Base-by-base conservation (phyloP, 352 stramenopile species). In the Phytophthora vignae region DNA sequence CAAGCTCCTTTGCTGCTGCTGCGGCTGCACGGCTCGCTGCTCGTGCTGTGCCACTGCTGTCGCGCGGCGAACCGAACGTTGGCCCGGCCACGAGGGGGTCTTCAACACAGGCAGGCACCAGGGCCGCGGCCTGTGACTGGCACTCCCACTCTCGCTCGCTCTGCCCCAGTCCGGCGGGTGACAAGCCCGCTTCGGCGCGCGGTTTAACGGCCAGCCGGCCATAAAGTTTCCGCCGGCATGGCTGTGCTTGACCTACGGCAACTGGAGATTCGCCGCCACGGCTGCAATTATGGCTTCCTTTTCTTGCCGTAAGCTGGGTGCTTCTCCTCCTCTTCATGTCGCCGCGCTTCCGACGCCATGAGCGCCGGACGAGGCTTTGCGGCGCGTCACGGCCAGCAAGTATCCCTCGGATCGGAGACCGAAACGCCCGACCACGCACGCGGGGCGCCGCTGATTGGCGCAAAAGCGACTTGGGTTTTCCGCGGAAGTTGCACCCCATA, bases 401-500 rank as follows among this genome's bases (percentile, higher is more conserved):
- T 40, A 40, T 40, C 46, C 19, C n/a, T 4, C 46, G 33, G 58
- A 66, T 71, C 40, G 33, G 55, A 49, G 29, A n/a, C 29, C 27
- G 44, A 53, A 54, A 55, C 57, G 57, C 65, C 66, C 5, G 49
- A n/a, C 65, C 58, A 67, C 57, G 49, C 59, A 72, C 58, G 17
- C 48, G 54, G 49, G 3, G 15, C 5, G 11, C 2, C 36, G 14
- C 50, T 59, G 27, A 75, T 75, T 71, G 61, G 68, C 2, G 3
- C 19, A 71, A 71, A 71, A 31, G 21, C 42, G 31, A 48, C 40
- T 21, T 48, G 40, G 14, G 17, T 21, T 49, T 60, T 60, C 36
- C 44, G 15, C 48, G 49, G 44, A 74, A 69, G 67, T 69, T 60
- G 60, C 42, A 56, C 33, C 27, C n/a, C 59, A 65, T 77, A 77